Conservation (phyloP, 1,284 basidiomycete species). For the Tremellales sp. region DNA sequence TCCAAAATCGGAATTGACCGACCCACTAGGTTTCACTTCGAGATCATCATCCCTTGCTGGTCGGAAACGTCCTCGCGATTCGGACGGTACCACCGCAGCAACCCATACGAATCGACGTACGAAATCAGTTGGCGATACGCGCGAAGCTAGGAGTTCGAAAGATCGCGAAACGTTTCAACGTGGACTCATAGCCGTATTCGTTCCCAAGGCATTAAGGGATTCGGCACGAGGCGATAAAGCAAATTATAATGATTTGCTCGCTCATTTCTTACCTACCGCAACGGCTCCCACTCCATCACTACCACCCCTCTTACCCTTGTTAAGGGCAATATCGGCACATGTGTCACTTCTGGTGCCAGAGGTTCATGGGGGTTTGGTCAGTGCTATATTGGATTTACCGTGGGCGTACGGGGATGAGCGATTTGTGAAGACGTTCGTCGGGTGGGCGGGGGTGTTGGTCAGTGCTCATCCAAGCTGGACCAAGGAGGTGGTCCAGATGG, state of each 20-base stretch:
- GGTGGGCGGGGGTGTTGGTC: conserved; percentile 86
- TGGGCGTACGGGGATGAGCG: conserved; percentile 79
- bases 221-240: conserved; percentile 43
- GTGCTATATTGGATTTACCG: conserved; percentile 80
- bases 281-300: conserved; percentile 30
- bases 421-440: conserved; percentile 78
- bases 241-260: conserved; percentile 54
- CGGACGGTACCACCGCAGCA: conserved; percentile 20
- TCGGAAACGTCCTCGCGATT: conserved; percentile 40
- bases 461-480: conserved; percentile 93
- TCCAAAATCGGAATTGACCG: too few relatives aligned
- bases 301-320: conserved; percentile 52
- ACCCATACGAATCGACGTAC: conserved; percentile 32
- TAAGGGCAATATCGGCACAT: conserved; percentile 66
- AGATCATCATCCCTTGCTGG: conserved; percentile 38
- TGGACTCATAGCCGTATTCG: conserved; percentile 46
- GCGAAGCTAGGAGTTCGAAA: conserved; percentile 10
- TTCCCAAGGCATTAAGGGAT: conserved; percentile 44
- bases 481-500: conserved; percentile 71
- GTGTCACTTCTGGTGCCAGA: conserved; percentile 48
- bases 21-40: too few relatives aligned
- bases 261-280: conserved; percentile 51
- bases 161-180: conserved; percentile 44
- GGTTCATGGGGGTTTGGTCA: conserved; percentile 74
- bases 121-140: conserved; percentile 39